Conservation (phyloP, 2,329 filamentous ascomycete species). For the Alternaria dauci region DNA sequence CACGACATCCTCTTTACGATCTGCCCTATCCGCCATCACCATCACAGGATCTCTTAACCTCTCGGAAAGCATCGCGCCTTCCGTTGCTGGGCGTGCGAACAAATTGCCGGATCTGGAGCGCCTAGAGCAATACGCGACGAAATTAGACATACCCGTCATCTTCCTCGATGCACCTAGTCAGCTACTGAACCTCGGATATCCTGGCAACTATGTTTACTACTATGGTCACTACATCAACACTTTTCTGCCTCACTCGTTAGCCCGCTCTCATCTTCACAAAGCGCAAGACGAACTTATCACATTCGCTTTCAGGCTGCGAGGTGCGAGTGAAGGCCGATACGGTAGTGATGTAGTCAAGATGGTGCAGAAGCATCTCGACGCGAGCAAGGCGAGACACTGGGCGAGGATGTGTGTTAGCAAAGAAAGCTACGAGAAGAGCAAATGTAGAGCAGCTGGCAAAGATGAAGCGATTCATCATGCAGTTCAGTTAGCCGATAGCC, state of each 20-base stretch:
- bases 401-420: conserved; percentile 33
- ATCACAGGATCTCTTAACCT: conserved; percentile 37
- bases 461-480: conserved; percentile 37
- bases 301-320: conserved; percentile 39
- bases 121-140: conserved; percentile 35
- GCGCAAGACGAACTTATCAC: conserved; percentile 42
- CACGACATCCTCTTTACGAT: conserved; percentile 35
- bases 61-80: conserved; percentile 28
- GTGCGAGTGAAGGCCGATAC: conserved; percentile 32
- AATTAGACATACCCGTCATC: conserved; percentile 36
- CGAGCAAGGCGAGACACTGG: conserved; percentile 30
- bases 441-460: conserved; percentile 29
- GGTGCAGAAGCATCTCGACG: conserved; percentile 39
- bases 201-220: conserved; percentile 44
- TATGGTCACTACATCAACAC: conserved; percentile 45
- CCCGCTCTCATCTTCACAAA: conserved; percentile 30
- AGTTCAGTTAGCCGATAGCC: conserved; percentile 38
- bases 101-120: conserved; percentile 31
- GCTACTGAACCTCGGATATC: conserved; percentile 29
- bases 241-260: conserved; percentile 32
- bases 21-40: conserved; percentile 32
- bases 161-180: conserved; percentile 41
- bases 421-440: conserved; percentile 28
- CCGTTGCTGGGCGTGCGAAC: conserved; percentile 31
- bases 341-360: conserved; percentile 26